Conservation (phyloP, 768 basidiomycete genomes). For the Boletus sensibilis region DNA sequence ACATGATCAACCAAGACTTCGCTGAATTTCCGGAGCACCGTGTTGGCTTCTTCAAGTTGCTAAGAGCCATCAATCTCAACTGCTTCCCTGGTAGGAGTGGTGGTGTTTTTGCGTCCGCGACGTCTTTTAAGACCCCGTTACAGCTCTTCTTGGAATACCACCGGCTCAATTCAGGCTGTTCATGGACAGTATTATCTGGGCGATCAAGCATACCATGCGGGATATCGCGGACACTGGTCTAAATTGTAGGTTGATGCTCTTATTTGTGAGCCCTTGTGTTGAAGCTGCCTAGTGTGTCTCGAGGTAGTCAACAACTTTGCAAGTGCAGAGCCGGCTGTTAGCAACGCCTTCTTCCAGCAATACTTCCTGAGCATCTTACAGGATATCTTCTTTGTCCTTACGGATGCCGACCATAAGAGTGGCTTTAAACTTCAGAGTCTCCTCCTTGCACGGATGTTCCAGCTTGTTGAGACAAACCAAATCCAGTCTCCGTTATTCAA, state of each 20-base stretch:
- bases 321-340: conserved; percentile 68
- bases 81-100: conserved; percentile 88
- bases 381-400: conserved; percentile 96
- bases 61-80: conserved; percentile 86
- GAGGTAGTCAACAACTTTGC: conserved; percentile 97
- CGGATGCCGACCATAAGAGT: conserved; percentile 98
- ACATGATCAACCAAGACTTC: conserved; percentile 99
- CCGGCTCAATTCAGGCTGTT: conserved; percentile 93
- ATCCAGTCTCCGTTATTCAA: conserved; percentile 87
- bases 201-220: conserved; percentile 99
- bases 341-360: conserved; percentile 94
- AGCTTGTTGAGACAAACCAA: conserved; percentile 78
- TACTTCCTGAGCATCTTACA: conserved; percentile 92
- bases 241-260: conserved; percentile 48
- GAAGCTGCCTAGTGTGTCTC: conserved; percentile 63
- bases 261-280: conserved; percentile 1
- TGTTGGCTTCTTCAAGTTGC: conserved; percentile 92
- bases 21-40: conserved; percentile 98
- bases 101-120: background rate
- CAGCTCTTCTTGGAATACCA: conserved; percentile 80
- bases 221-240: conserved; percentile 93
- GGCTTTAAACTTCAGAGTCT: conserved; percentile 95
- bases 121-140: background rate
- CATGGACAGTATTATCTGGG: conserved; percentile 99
- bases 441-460: conserved; percentile 91